phyloP scores from a whole-genome alignment of 805 yeast species.

The Ogataea haglerorum region DNA sequence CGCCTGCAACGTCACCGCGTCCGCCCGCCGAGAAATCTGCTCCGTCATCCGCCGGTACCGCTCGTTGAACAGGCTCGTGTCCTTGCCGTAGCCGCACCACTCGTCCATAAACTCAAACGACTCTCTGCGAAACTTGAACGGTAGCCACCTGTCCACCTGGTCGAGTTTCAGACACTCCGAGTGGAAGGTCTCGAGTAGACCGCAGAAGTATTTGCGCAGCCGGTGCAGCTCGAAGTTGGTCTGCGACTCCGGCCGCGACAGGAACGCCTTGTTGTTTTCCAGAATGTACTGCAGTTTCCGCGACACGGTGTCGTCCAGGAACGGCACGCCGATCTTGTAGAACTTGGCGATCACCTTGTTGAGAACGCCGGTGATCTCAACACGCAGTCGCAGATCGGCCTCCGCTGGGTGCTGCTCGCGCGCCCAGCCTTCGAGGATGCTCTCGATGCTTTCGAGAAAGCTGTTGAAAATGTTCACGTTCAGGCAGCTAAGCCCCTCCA shows the following conservation, averaged over 20 bases:
- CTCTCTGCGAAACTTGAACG: slow-evolving; percentile 79
- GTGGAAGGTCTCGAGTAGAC: slow-evolving; percentile 73
- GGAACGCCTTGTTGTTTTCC: slow-evolving; percentile 56
- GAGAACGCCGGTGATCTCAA: slow-evolving; percentile 76
- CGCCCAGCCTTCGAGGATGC: slow-evolving; percentile 54
- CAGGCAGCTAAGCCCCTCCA: slow-evolving; percentile 84
- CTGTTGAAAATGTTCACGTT: slow-evolving; percentile 87
- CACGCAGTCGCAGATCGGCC: slow-evolving; percentile 40
- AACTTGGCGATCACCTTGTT: slow-evolving; percentile 65
- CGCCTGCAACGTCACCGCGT: slow-evolving; percentile 55
- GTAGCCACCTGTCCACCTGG: slow-evolving; percentile 59
- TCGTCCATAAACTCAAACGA: slow-evolving; percentile 81
- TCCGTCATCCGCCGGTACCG: slow-evolving; percentile 59
- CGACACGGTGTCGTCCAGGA: slow-evolving; percentile 66
- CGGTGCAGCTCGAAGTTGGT: slow-evolving; percentile 67
- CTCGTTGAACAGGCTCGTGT: slow-evolving; percentile 55
- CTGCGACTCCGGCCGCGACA: slow-evolving; percentile 54
- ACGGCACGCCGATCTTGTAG: slow-evolving; percentile 46
- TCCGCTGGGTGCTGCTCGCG: slow-evolving; percentile 35
- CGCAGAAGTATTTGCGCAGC: slow-evolving; percentile 79
- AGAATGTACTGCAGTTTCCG: slow-evolving; percentile 59
- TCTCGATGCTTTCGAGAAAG: slow-evolving; percentile 70
- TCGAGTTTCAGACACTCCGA: slow-evolving; percentile 45
- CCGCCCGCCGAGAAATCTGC: slow-evolving; percentile 35
- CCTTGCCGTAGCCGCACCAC: slow-evolving; percentile 92